Base-by-base conservation (phyloP, 352 stramenopile genomes). In the Pythium plurisporium region DNA sequence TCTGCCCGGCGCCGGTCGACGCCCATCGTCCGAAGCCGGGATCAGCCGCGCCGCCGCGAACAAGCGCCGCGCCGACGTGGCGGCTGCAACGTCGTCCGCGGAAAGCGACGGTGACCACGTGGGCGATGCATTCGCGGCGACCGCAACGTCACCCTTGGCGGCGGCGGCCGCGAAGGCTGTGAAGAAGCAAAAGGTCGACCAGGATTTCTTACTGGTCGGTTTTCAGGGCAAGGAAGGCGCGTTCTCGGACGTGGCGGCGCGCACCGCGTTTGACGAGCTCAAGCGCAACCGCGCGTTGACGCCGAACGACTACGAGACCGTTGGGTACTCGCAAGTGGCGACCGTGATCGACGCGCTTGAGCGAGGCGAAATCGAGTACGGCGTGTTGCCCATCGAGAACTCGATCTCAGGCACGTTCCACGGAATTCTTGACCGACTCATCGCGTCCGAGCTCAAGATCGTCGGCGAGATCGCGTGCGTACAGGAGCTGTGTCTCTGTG, bases 381-480 rank as follows among this genome's bases (percentile, higher is more conserved):
- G 62, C 26, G 78, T 90, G 33, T 34, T 90, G 41, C 80, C 80
- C 3, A 70, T 88, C 38, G 76, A 87, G 54, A 87, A 89, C 70
- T 90, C 78, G 9, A 76, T 86, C 50, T 88, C 77, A 1, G 80
- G 77, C 49, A 90, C 76, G 29, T 87, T 90, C 51, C 80, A 90
- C 57, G 75, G 76, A 49, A 88, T 79, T 57, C 51, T 88, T 36
- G 80, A 90, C 45, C 67, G 74, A 5, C 64, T 90, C 3, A 79
- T 90, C 45, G 70, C 72, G 2, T 85, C 70, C 3, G 67, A 87
- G 33, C 62, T 89, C 26, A 82, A 87, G 62, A 89, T 89, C 41
- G 75, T 89, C 10, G 76, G 80, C 31, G 80, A 91, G 52, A 78
- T 89, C 56, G 68, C 74, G 34, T 86, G 70, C 49, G 64, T 89